Evolutionary conservation across 2,329 filamentous ascomycete genomes (phyloP).

Genomic region (Apiospora hydei): DNA sequence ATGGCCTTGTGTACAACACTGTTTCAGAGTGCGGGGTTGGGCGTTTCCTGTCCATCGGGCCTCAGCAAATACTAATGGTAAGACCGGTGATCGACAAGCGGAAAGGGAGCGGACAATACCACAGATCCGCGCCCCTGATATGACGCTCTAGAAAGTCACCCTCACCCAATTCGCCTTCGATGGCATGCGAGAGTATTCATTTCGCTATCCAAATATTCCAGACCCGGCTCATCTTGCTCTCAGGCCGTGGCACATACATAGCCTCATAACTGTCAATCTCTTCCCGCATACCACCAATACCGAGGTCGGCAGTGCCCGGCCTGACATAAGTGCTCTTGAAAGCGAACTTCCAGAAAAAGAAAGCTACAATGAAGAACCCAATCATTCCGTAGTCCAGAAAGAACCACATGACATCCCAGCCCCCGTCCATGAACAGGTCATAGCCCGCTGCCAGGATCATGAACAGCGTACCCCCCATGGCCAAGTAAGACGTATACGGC

Average conservation of each 20-base stretch:
- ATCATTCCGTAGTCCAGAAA: slow-evolving; percentile 33
- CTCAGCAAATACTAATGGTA: neutral
- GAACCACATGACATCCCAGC: slow-evolving; percentile 32
- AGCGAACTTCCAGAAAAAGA: slow-evolving; percentile 27
- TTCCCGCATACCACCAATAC: slow-evolving; percentile 30
- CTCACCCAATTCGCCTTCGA: too few species aligned
- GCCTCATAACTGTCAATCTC: slow-evolving; percentile 32
- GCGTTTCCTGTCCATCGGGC: neutral
- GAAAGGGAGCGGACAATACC: neutral
- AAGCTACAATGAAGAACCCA: slow-evolving; percentile 29
- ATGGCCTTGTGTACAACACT: neutral
- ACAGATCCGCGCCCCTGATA: too few species aligned
- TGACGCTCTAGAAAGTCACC: too few species aligned
- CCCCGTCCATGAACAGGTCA: slow-evolving; percentile 28
- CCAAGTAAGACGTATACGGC: slow-evolving; percentile 28
- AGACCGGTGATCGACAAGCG: neutral
- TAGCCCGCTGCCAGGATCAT: slow-evolving; percentile 29
- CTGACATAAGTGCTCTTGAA: slow-evolving; percentile 27
- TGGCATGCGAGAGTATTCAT: neutral
- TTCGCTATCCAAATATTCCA: neutral
- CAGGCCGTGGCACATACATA: neutral
- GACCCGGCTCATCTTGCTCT: neutral
- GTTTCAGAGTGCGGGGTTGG: neutral
- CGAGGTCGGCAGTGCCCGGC: slow-evolving; percentile 30
- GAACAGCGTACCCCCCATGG: slow-evolving; percentile 27